These are phyloP conservation scores for Lipomyces sp. DNA, from an alignment of 805 yeast species.

Conservation along the genomic window DNA sequence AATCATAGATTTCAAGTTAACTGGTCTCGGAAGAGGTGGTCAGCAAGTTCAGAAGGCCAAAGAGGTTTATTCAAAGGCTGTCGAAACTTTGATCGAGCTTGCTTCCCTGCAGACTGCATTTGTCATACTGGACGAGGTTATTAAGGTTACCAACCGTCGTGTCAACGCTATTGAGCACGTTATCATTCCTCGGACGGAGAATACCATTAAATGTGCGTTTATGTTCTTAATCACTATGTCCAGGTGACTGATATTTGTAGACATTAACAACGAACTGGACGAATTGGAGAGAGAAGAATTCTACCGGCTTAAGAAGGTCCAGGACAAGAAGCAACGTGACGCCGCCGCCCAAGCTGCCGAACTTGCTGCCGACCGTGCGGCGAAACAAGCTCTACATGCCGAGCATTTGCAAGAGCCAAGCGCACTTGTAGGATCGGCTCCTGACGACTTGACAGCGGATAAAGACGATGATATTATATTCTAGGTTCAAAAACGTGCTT, in stretches of 20 bases:
- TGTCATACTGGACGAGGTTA: constrained; percentile 94
- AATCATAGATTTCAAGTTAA: constrained; percentile 79
- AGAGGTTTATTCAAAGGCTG: constrained; percentile 89
- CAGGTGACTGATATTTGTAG: constrained; percentile 42
- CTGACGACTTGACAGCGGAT: constrained; percentile 47
- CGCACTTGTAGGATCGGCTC: constrained; percentile 39
- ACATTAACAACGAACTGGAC: constrained; percentile 94
- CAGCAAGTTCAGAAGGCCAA: constrained; percentile 96
- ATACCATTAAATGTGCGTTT: constrained; percentile 67
- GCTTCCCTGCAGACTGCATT: constrained; percentile 97
- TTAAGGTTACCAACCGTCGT: constrained; percentile 96
- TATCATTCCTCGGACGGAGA: constrained; percentile 95
- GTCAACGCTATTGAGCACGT: constrained; percentile 99
- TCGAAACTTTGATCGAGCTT: constrained; percentile 93
- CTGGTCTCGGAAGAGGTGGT: constrained; percentile 98
- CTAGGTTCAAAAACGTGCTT: constrained; percentile 15
- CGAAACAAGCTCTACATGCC: constrained; percentile 38
- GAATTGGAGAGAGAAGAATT: constrained; percentile 98
- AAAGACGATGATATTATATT: constrained; percentile 52
- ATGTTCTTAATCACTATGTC: neutral
- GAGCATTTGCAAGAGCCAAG: constrained; percentile 45
- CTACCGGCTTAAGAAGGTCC: constrained; percentile 93
- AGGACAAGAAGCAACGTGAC: constrained; percentile 87
- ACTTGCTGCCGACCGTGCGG: constrained; percentile 38
- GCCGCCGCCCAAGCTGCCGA: constrained; percentile 62